Conservation (phyloP, 2,329 filamentous ascomycete species). For the Talaromyces sp. region DNA sequence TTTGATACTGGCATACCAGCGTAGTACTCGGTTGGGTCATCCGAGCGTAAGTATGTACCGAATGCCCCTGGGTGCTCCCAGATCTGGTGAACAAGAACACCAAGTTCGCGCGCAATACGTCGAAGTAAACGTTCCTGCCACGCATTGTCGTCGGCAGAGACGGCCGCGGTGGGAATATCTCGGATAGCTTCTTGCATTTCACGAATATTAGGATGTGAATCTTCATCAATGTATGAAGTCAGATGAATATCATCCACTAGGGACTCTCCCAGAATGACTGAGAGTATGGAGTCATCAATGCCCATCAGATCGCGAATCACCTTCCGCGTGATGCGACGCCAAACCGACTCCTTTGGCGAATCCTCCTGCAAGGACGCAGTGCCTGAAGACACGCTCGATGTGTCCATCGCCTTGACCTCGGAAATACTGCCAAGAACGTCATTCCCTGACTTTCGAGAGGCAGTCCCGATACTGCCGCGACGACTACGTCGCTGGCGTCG, state of each 20-base stretch:
- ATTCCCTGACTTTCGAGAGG: conserved; percentile 22
- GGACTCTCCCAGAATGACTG: conserved; percentile 80
- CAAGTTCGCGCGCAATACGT: conserved; percentile 80
- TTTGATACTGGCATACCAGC: conserved; percentile 63
- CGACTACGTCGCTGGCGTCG: conserved; percentile 58
- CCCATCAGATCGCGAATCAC: conserved; percentile 88
- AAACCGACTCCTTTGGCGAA: conserved; percentile 63
- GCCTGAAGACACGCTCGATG: conserved; percentile 43
- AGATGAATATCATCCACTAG: conserved; percentile 50
- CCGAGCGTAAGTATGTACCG: conserved; percentile 63
- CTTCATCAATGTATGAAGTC: conserved; percentile 23
- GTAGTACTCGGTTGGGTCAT: conserved; percentile 49
- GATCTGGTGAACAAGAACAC: conserved; percentile 74
- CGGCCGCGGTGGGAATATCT: conserved; percentile 26
- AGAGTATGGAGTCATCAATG: conserved; percentile 79
- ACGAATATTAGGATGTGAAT: conserved; percentile 28
- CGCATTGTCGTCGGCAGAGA: conserved; percentile 26
- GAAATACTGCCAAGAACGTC: conserved; percentile 25
- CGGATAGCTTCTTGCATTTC: conserved; percentile 34
- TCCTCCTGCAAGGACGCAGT: conserved; percentile 43
- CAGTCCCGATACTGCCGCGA: conserved; percentile 24
- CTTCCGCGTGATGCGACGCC: conserved; percentile 75
- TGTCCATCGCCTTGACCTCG: conserved; percentile 35
- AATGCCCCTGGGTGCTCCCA: conserved; percentile 87
- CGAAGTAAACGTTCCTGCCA: conserved; percentile 70